Percentiles rank a stretch among this genome's conserved stretches.
These are phyloP conservation scores for Acanthamoeba sp. DNA, from an alignment of 208 protist genomes.

Conservation along the genomic window DNA sequence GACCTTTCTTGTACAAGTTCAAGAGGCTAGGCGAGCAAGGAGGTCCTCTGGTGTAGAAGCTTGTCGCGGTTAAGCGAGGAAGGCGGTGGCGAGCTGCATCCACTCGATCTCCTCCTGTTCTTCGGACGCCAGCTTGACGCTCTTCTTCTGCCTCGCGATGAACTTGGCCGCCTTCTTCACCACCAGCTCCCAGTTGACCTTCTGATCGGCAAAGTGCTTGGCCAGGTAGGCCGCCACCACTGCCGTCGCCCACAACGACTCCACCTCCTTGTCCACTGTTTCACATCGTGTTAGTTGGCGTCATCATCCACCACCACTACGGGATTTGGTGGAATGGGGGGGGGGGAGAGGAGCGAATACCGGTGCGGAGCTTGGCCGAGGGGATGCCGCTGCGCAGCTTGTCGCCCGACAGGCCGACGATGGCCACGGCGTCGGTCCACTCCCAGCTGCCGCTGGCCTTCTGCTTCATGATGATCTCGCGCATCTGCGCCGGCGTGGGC, in stretches of 20 bases:
- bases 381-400: conserved; percentile 16
- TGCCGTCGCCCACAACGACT: conserved; percentile 31
- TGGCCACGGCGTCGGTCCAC: background rate
- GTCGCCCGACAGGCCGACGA: background rate
- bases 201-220: conserved; percentile 29
- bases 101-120: background rate
- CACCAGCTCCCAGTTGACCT: conserved; percentile 72
- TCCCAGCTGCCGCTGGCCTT: conserved; percentile 64
- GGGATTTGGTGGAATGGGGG: too few relatives aligned
- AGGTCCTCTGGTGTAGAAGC: too few relatives aligned
- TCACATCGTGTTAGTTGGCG: too few relatives aligned
- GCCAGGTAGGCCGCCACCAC: conserved; percentile 61
- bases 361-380: background rate
- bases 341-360: background rate
- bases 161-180: conserved; percentile 70
- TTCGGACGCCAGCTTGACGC: background rate
- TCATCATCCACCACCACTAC: background rate
- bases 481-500: conserved; percentile 25
- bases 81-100: background rate
- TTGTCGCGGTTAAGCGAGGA: too few relatives aligned
- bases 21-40: too few relatives aligned
- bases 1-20: too few relatives aligned
- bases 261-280: conserved; percentile 4
- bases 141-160: conserved; percentile 10
- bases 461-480: conserved; percentile 72